A percentile compares a stretch with the other conserved stretches of the same genome.
phyloP scores from a whole-genome alignment of 768 basidiomycete genomes.

The Psilocybe azurescens region DNA sequence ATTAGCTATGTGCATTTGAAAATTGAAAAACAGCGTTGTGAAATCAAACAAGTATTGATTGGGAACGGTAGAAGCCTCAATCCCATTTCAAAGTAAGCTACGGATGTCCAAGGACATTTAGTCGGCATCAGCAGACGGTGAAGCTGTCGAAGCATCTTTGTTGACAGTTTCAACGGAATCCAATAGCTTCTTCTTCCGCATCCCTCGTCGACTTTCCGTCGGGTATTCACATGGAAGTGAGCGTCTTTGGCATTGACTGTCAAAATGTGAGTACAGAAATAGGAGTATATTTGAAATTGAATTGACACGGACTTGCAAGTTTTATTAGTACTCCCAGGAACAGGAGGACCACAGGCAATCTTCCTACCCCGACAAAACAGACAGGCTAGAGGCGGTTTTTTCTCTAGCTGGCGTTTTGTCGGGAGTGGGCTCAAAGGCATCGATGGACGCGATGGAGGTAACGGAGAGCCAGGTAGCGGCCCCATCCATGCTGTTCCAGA shows the following conservation, averaged over 20 bases:
- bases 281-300: background rate
- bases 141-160: conserved; percentile 3
- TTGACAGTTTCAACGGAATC: conserved; percentile 11
- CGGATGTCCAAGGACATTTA: background rate
- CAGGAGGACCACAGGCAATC: conserved; percentile 70
- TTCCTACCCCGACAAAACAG: conserved; percentile 71
- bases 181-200: conserved; percentile 55
- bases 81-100: no score
- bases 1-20: background rate
- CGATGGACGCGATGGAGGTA: conserved; percentile 7
- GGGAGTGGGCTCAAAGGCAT: conserved; percentile 33
- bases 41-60: background rate
- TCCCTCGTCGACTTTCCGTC: conserved; percentile 69
- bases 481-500: conserved; percentile 5
- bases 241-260: conserved; percentile 75
- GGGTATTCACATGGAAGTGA: conserved; percentile 77
- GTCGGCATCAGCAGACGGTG: conserved; percentile 19
- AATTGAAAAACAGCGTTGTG: background rate
- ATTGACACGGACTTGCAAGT: conserved; percentile 66
- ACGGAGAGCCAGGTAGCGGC: conserved; percentile 7
- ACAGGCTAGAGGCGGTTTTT: conserved; percentile 69
- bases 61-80: background rate
- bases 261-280: conserved; percentile 15
- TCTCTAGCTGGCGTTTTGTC: conserved; percentile 39
- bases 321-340: conserved; percentile 54